A percentile compares a stretch with the other conserved stretches of the same genome.
phyloP scores from a whole-genome alignment of 2,329 filamentous ascomycete species.

The Diaporthe citrichinensis region DNA sequence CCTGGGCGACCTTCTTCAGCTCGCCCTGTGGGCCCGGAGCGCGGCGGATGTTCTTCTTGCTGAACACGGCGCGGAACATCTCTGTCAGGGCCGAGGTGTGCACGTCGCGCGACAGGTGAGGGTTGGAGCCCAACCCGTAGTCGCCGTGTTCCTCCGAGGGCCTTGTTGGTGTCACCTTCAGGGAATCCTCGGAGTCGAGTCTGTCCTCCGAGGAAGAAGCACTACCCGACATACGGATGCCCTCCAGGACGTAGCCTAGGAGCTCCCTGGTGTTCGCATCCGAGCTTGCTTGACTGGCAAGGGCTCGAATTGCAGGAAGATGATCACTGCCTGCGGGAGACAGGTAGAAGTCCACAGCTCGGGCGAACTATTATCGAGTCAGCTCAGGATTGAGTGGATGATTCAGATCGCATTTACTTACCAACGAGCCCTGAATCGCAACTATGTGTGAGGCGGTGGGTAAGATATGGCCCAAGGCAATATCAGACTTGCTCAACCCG shows the following conservation, averaged over 20 bases:
- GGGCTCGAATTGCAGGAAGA: slow-evolving; percentile 71
- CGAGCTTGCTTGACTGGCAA: slow-evolving; percentile 68
- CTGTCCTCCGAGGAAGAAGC: slow-evolving; percentile 73
- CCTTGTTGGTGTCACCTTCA: slow-evolving; percentile 73
- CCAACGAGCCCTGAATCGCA: slow-evolving; percentile 78
- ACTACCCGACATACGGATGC: slow-evolving; percentile 76
- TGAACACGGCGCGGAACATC: slow-evolving; percentile 77
- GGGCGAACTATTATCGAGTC: slow-evolving; percentile 69
- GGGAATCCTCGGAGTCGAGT: slow-evolving; percentile 59
- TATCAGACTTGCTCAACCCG: slow-evolving; percentile 74
- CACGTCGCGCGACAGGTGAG: slow-evolving; percentile 72
- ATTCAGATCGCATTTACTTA: slow-evolving; percentile 55
- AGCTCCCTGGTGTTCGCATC: slow-evolving; percentile 74
- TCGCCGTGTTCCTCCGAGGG: slow-evolving; percentile 75
- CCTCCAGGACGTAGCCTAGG: slow-evolving; percentile 80
- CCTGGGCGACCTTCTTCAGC: slow-evolving; percentile 74
- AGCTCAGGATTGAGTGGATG: background rate
- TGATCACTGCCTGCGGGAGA: slow-evolving; percentile 68
- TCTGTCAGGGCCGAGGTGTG: slow-evolving; percentile 74
- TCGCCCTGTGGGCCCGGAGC: slow-evolving; percentile 75
- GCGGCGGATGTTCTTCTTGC: slow-evolving; percentile 71
- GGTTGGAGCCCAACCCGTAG: slow-evolving; percentile 74
- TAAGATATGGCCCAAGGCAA: slow-evolving; percentile 79
- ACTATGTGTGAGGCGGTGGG: slow-evolving; percentile 77
- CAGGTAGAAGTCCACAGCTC: slow-evolving; percentile 81